Percentiles rank a stretch among this genome's conserved stretches.
phyloP scores from a whole-genome alignment of 805 yeast genomes.

The Wickerhamomyces silvicola region DNA sequence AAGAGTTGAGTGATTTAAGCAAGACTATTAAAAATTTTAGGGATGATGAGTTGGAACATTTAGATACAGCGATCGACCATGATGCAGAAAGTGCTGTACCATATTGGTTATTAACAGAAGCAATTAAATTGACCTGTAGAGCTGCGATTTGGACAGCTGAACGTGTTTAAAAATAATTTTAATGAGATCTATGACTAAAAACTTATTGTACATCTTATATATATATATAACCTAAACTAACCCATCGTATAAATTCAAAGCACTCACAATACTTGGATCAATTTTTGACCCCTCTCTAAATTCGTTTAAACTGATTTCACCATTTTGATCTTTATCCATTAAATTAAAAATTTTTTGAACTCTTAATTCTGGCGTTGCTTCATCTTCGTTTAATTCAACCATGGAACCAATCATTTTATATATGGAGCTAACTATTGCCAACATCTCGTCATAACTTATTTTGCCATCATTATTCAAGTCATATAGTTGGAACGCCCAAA shows the following conservation, averaged over 20 bases:
- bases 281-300: slow-evolving; percentile 74
- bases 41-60: slow-evolving; percentile 92
- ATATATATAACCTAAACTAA: slow-evolving; percentile 39
- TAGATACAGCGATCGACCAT: slow-evolving; percentile 86
- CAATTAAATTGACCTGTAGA: slow-evolving; percentile 73
- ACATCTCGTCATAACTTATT: slow-evolving; percentile 71
- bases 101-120: slow-evolving; percentile 81
- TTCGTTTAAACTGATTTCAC: slow-evolving; percentile 72
- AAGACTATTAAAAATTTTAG: slow-evolving; percentile 67
- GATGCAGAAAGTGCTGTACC: slow-evolving; percentile 94
- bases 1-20: slow-evolving; percentile 54
- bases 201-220: neutral
- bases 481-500: slow-evolving; percentile 86
- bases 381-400: slow-evolving; percentile 85
- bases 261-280: slow-evolving; percentile 70
- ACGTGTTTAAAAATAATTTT: slow-evolving; percentile 41
- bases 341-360: slow-evolving; percentile 72
- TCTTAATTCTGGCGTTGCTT: slow-evolving; percentile 84
- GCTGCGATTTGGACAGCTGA: slow-evolving; percentile 93
- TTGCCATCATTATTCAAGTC: slow-evolving; percentile 78
- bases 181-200: neutral
- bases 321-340: slow-evolving; percentile 66
- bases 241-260: slow-evolving; percentile 77
- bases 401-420: slow-evolving; percentile 94
- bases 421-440: slow-evolving; percentile 71